A percentile compares a stretch with the other conserved stretches of the same genome.
phyloP scores from a whole-genome alignment of 345 rosid genomes.

The Eucalyptus coolabah region DNA sequence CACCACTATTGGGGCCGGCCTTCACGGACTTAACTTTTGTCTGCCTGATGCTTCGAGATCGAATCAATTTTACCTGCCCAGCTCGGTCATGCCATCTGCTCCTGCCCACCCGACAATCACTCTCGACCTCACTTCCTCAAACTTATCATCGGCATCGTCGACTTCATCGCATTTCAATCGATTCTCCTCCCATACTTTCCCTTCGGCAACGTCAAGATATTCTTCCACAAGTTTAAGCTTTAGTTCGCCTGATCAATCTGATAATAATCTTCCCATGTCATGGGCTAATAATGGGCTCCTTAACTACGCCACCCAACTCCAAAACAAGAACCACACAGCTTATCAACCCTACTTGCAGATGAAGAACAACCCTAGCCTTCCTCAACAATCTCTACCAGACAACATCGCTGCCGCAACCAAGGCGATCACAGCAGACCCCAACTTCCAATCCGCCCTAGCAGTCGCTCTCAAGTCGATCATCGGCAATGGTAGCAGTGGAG shows the following conservation, averaged over 20 bases:
- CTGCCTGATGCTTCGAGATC: constrained; percentile 32
- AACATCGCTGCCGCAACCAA: constrained; percentile 49
- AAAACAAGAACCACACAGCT: constrained; percentile 18
- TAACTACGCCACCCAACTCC: constrained; percentile 14
- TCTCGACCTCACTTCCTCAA: constrained; percentile 58
- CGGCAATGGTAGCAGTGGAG: neutral
- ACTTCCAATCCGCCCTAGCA: constrained; percentile 65
- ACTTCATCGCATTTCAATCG: constrained; percentile 21
- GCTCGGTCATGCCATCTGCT: constrained; percentile 24
- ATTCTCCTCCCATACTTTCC: constrained; percentile 8
- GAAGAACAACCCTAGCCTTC: constrained; percentile 1
- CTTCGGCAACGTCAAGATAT: neutral
- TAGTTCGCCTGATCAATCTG: constrained; percentile 27
- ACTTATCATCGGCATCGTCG: constrained; percentile 10
- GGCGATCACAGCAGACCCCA: constrained; percentile 72
- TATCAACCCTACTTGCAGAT: constrained; percentile 22
- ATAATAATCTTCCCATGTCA: neutral
- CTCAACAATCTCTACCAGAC: constrained; percentile 16
- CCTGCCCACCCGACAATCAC: constrained; percentile 64
- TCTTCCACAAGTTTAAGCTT: constrained; percentile 47
- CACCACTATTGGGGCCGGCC: constrained; percentile 3
- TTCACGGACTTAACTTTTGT: constrained; percentile 46
- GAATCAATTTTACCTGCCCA: constrained; percentile 33
- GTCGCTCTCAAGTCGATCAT: constrained; percentile 74
- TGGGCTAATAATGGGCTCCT: constrained; percentile 21